Percentiles rank a stretch among this genome's conserved stretches.
Conservation (phyloP, 192 early-diverging fungal genomes). For the Allomyces javanicus region DNA sequence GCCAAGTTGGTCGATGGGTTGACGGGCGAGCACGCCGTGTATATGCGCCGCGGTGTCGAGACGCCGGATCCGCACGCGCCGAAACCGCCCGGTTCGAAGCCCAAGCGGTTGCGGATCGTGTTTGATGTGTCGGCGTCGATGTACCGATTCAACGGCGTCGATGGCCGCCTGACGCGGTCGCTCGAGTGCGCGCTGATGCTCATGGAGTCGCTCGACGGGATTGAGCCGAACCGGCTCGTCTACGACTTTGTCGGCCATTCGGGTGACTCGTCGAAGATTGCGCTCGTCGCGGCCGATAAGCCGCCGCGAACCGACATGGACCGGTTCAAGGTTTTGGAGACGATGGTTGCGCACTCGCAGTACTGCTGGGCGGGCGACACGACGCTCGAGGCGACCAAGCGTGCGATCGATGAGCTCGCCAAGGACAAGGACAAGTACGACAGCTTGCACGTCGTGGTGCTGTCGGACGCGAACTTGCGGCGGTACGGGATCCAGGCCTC, state of each 20-base stretch:
- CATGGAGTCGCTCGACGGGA: slow-evolving; percentile 20
- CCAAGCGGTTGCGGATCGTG: slow-evolving; percentile 24
- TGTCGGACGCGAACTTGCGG: slow-evolving; percentile 28
- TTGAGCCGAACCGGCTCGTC: slow-evolving; percentile 21
- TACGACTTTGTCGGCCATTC: slow-evolving; percentile 30
- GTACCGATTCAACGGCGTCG: slow-evolving; percentile 18
- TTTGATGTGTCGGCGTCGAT: slow-evolving; percentile 28
- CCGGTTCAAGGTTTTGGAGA: slow-evolving; percentile 12
- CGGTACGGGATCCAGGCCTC: slow-evolving; percentile 22
- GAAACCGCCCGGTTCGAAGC: slow-evolving; percentile 10
- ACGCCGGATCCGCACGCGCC: slow-evolving; percentile 3
- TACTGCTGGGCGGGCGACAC: slow-evolving; percentile 30
- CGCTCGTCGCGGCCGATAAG: slow-evolving; percentile 17
- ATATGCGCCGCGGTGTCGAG: slow-evolving; percentile 27
- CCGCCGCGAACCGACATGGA: slow-evolving; percentile 28
- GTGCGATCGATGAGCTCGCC: slow-evolving; percentile 17
- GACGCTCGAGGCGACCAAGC: slow-evolving; percentile 17
- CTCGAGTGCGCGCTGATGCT: slow-evolving; percentile 23
- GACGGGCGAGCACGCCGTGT: slow-evolving; percentile 24
- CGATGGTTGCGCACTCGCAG: slow-evolving; percentile 27
- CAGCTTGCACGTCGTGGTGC: slow-evolving; percentile 16
- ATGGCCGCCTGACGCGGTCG: slow-evolving; percentile 16
- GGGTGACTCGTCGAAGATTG: slow-evolving; percentile 21
- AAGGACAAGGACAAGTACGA: slow-evolving; percentile 25
- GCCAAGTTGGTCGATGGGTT: slow-evolving; percentile 21